Base-by-base conservation (phyloP, 352 stramenopile genomes). In the Globisporangium nagaii region DNA sequence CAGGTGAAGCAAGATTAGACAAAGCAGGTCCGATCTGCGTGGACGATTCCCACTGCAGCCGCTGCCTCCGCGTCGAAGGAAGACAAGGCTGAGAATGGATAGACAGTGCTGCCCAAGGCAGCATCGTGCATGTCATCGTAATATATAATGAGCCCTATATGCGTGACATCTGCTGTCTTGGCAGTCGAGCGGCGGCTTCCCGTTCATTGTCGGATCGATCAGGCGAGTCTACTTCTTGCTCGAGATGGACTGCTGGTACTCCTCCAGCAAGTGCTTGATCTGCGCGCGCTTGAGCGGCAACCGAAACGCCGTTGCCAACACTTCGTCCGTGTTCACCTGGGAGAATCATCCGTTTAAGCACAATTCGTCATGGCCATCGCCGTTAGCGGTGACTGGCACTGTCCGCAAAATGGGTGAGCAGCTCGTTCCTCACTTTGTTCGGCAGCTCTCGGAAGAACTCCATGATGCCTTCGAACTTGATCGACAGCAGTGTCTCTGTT, bases 391-490 rank as follows among this genome's bases (percentile, higher is more conserved):
- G n/a, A n/a, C n/a, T n/a, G n/a, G n/a, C n/a, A n/a, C n/a, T n/a
- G n/a, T n/a, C n/a, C n/a, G n/a, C 34, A 42, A 28, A 34, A 60
- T 41, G 7, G n/a, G 19, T 48, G 12, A 65, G 22, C 41, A 67
- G 15, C 19, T 44, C 28, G 39, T 44, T 39, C 5, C 60, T 7
- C 44, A 88, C 78, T 53, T 73, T 79, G 41, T 75, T 86, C n/a
- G 80, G 80, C 5, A 90, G 56, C 52, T 89, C 80, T 0, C 75
- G 75, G 47, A 90, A 88, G 57, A 85, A 84, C 46, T 88, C 77
- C 80, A 90, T 90, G 52, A 90, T 90, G 34, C 56, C 58, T 70
- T 90, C 80, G 52, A 90, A 90, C 51, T 81, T 78, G 46, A 72
- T 58, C 36, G 53, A 61, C 50, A 88, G 40, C 13, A 90, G 54